Percentiles rank a stretch among this genome's conserved stretches.
Evolutionary conservation across 495 filamentous ascomycete genomes (phyloP).

Genomic region (Astrothelium macrocarpum): DNA sequence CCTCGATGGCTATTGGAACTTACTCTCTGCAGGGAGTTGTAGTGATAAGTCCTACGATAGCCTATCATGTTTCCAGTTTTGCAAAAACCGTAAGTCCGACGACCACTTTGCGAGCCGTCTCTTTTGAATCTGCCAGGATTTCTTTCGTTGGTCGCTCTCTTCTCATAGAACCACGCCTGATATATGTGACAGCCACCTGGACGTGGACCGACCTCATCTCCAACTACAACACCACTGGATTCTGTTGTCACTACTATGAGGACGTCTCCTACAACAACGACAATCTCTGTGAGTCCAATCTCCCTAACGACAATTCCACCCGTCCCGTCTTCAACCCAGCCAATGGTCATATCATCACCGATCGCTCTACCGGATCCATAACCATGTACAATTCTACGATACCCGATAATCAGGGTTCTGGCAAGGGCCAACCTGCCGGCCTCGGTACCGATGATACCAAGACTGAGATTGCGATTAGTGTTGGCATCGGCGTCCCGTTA

Average conservation of each 20-base stretch:
- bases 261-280: not conserved
- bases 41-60: not conserved
- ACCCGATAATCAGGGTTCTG: not conserved
- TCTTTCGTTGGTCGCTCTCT: not conserved
- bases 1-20: not conserved
- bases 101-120: not conserved
- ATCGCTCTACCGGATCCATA: not conserved
- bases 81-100: not conserved
- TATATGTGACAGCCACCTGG: not conserved
- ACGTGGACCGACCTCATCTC: constrained; percentile 2
- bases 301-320: not conserved
- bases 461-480: not conserved
- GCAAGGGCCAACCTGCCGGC: not conserved
- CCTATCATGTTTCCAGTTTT: not conserved
- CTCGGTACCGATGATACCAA: not conserved
- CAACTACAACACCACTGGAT: constrained; percentile 4
- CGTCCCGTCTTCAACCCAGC: constrained; percentile 1
- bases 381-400: not conserved
- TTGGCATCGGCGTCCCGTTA: not conserved
- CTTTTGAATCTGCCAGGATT: too few species aligned
- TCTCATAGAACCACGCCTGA: not conserved
- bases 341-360: not conserved
- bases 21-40: not conserved
- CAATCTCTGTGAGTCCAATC: not conserved
- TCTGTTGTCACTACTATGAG: constrained; percentile 3